Base-by-base conservation (phyloP, 2,329 filamentous ascomycete genomes). In the Colletotrichum salicis region DNA sequence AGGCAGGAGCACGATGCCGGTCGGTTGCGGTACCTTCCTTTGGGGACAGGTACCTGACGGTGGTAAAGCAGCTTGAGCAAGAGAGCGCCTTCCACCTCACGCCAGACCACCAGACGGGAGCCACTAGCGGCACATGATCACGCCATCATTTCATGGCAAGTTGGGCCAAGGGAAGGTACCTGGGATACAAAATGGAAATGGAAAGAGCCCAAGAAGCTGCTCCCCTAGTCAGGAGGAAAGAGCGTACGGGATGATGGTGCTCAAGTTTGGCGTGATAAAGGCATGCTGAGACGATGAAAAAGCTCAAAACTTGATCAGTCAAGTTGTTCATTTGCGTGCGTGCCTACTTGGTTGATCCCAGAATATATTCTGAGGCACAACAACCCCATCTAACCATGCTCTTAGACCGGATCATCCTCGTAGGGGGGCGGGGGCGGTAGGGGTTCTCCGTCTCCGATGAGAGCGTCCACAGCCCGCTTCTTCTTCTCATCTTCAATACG, bases 401-500 rank as follows among this genome's bases (percentile, higher is more conserved):
- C 57, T 72, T 74, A 79, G 67, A 83, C 77, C 60, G 81, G 80
- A 55, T 81, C 77, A 58, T 83, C 81, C 68, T 79, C 80, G 69
- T 83, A 84, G 3, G 80, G 79, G 3, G 80, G 81, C 29, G 80
- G 81, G 12, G 81, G 78, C 29, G 78, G 78, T 52, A 79, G 76
- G 24, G 78, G 76, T 13, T 78, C 76, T 35, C 56, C 69, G 15
- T 78, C 76, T 35, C 56, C 69, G 19, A 64, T 67, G 12, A 72
- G 55, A 37, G 37, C 72, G 59, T 79, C 75, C 35, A 75, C 76
- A n/a, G 64, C 69, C 67, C 48, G 48, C 22, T 75, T 75, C 60
- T 80, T 79, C 33, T 77, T 82, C 75, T 89, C 84, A 65, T 89
- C 85, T 81, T 98, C 95, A 62, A 98, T 83, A 74, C 92, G 90